Evolutionary conservation across 495 filamentous ascomycete species (phyloP), one percentile per base, ranked within the genome.

Genomic region (Neurospora sp.): DNA sequence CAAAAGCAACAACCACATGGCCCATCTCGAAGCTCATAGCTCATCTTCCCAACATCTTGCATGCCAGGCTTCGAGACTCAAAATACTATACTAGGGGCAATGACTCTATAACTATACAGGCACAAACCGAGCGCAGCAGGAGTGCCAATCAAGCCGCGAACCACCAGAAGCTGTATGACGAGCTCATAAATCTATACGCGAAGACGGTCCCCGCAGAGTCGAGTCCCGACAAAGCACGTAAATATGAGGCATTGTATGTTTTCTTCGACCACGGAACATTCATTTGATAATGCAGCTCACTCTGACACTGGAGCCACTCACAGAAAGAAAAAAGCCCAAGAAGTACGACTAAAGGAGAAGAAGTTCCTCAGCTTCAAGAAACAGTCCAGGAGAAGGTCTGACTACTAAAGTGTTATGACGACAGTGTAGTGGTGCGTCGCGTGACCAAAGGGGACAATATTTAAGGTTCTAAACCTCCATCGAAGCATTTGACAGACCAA

Each of bases 291-390:
- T 20, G 10, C 10, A 61, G 22, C 37, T 8, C n/a, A 53, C 69
- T 22, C 75, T 76, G 59, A 76, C 40, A 42, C 16, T 35, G 31
- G 18, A 35, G 53, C 14, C 5, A 31, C 53, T 35, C 9, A 61
- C 61, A 97, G 94, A 73, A 86, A 93, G 81, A 90, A 89, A 70
- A 85, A 87, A 22, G 91, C 91, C 71, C 93, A 91, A 72, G 89
- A 93, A 73, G 79, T 82, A n/a, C 84, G 94, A 70, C 74, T 97
- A 42, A 89, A 85, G 78, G 80, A 78, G 18, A 98, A 98, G 82
- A 97, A 96, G 82, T 75, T 84, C 38, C 91, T 91, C 69, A 90
- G 91, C 75, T 88, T 84, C 69, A 98, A 98, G 84, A 98, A 98
- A 81, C 86, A 85, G 35, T 86, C 83, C 72, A 87, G 94, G 31